phyloP scores from a whole-genome alignment of 2,329 filamentous ascomycete species.

The Aquanectria penicillioides region DNA sequence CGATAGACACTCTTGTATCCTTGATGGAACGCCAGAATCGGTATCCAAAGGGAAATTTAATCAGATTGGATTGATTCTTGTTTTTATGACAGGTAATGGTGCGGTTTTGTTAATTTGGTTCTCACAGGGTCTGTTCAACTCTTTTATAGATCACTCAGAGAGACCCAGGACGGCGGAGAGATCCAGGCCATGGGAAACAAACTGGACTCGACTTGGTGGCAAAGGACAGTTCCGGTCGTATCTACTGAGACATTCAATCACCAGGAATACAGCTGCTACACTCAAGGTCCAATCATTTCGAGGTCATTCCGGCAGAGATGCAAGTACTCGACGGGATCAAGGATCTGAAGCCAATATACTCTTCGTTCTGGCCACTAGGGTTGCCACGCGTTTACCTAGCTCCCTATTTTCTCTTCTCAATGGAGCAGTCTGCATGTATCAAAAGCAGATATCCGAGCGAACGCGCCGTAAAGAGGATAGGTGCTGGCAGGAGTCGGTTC shows the following conservation, averaged over 20 bases:
- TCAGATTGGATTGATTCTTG: too few relatives aligned
- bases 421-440: constrained; percentile 30
- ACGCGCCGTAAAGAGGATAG: constrained; percentile 10
- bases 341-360: constrained; percentile 18
- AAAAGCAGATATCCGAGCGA: constrained; percentile 33
- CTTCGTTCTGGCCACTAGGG: constrained; percentile 9
- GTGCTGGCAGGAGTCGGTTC: constrained; percentile 3
- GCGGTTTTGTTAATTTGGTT: too few relatives aligned
- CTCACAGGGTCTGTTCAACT: too few relatives aligned
- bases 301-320: constrained; percentile 5
- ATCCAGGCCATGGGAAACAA: too few relatives aligned
- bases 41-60: too few relatives aligned
- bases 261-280: constrained; percentile 4
- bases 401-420: constrained; percentile 25
- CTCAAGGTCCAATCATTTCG: constrained; percentile 15
- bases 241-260: not conserved
- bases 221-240: not conserved
- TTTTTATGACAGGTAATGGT: too few relatives aligned
- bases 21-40: too few relatives aligned
- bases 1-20: too few relatives aligned
- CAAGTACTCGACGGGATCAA: constrained; percentile 12
- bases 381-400: constrained; percentile 11
- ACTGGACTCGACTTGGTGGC: not conserved
- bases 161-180: too few relatives aligned
- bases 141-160: constrained; percentile 16